These are phyloP conservation scores for Salvia hispanica DNA, from an alignment of 257 asterid genomes.

Conservation along the genomic window DNA sequence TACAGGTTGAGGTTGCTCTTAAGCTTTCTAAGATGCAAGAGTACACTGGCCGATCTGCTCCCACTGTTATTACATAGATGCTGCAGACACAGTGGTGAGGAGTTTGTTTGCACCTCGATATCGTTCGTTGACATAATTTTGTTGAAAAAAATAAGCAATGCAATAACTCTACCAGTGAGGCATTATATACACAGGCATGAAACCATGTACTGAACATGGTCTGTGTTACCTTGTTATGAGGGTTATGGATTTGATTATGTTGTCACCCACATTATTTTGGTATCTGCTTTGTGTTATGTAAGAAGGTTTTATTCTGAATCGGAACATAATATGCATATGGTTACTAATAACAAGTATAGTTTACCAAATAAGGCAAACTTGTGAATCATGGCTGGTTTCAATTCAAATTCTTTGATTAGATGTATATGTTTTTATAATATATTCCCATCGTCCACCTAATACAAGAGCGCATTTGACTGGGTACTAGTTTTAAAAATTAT, in stretches of 20 bases:
- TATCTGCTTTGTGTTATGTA: too few species aligned
- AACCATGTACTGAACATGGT: slow-evolving; percentile 15
- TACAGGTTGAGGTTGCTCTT: slow-evolving; percentile 89
- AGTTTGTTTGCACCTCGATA: slow-evolving; percentile 9
- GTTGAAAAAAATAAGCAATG: slow-evolving; percentile 34
- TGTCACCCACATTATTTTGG: background rate
- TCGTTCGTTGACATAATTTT: slow-evolving; percentile 28
- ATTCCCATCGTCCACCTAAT: too few species aligned
- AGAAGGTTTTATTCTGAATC: too few species aligned
- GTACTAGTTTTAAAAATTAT: too few species aligned
- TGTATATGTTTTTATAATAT: too few species aligned
- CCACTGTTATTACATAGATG: slow-evolving; percentile 83
- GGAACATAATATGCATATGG: too few species aligned
- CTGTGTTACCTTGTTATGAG: slow-evolving; percentile 4
- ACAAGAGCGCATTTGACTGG: too few species aligned
- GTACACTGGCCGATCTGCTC: slow-evolving; percentile 88
- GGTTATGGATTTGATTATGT: slow-evolving; percentile 9
- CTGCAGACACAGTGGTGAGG: slow-evolving; percentile 16
- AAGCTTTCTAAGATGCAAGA: slow-evolving; percentile 89
- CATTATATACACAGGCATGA: slow-evolving; percentile 26
- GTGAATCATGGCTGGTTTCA: too few species aligned
- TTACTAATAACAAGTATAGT: too few species aligned
- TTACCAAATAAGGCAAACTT: too few species aligned
- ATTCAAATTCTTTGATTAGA: too few species aligned
- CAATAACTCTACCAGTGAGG: slow-evolving; percentile 21